A percentile compares a stretch with the other conserved stretches of the same genome.
These are phyloP conservation scores for Yarrowia divulgata DNA, from an alignment of 805 yeast species.

Conservation along the genomic window DNA sequence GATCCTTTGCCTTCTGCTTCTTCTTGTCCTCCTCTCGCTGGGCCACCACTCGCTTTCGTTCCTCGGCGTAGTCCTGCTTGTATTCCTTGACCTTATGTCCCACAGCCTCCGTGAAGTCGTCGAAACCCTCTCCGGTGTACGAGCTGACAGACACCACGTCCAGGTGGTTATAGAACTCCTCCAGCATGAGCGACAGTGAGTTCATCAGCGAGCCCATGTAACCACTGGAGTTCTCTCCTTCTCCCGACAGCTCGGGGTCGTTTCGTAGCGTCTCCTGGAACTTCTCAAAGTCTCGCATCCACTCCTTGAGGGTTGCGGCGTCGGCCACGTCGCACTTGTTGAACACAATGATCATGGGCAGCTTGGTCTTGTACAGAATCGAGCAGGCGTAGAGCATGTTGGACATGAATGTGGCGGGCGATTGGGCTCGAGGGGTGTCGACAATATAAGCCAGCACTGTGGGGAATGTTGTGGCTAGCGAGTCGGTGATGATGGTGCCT, in stretches of 20 bases:
- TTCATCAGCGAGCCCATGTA: conserved; percentile 94
- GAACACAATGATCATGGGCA: conserved; percentile 96
- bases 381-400: conserved; percentile 99
- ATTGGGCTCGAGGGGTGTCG: conserved; percentile 92
- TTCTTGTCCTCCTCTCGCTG: conserved; percentile 80
- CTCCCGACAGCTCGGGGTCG: conserved; percentile 70
- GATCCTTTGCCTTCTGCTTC: conserved; percentile 70
- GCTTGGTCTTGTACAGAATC: conserved; percentile 89
- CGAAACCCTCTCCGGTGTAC: conserved; percentile 92
- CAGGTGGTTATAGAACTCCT: conserved; percentile 90
- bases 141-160: conserved; percentile 95
- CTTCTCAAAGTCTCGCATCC: conserved; percentile 97
- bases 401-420: conserved; percentile 97
- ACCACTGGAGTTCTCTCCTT: conserved; percentile 70
- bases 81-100: conserved; percentile 89
- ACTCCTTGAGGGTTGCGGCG: conserved; percentile 86
- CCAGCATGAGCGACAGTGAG: conserved; percentile 94
- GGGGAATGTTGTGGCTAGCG: conserved; percentile 94
- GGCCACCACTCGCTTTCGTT: conserved; percentile 80
- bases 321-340: conserved; percentile 90
- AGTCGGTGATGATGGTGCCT: conserved; percentile 94
- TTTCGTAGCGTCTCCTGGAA: conserved; percentile 80
- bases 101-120: conserved; percentile 84
- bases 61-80: conserved; percentile 79
- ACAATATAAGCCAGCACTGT: conserved; percentile 95